Evolutionary conservation across 352 stramenopile genomes (phyloP).

Genomic region (Phytophthora capsici): DNA sequence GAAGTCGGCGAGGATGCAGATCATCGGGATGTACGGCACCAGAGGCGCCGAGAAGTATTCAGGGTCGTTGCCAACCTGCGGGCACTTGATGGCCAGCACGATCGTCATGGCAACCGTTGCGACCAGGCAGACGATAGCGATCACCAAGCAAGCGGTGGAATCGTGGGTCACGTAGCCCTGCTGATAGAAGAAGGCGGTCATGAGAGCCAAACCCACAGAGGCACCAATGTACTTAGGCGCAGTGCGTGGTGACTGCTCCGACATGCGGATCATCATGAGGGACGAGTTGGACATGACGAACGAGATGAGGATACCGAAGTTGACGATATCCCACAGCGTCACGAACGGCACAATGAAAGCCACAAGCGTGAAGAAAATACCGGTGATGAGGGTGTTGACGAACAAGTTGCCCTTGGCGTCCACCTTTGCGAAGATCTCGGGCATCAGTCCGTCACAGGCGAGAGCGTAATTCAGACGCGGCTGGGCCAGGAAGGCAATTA

Average conservation of each 20-base stretch:
- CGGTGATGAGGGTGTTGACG: conserved; percentile 54
- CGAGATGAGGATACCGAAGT: conserved; percentile 67
- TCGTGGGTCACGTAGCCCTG: conserved; percentile 45
- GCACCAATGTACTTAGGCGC: conserved; percentile 45
- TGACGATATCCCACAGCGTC: conserved; percentile 72
- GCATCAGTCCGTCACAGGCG: conserved; percentile 90
- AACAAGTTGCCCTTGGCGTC: conserved; percentile 70
- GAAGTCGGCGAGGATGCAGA: conserved; percentile 57
- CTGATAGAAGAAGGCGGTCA: conserved; percentile 52
- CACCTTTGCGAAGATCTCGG: conserved; percentile 80
- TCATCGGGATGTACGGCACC: conserved; percentile 49
- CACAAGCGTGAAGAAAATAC: conserved; percentile 54
- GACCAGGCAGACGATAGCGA: conserved; percentile 45
- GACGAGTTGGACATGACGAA: conserved; percentile 76
- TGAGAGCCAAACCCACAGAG: conserved; percentile 25
- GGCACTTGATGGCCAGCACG: conserved; percentile 47
- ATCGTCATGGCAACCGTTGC: conserved; percentile 33
- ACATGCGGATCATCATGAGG: conserved; percentile 58
- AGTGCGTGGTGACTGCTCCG: conserved; percentile 36
- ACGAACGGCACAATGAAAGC: conserved; percentile 63
- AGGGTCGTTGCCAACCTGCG: conserved; percentile 37
- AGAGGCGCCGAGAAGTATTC: conserved; percentile 48
- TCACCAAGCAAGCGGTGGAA: conserved; percentile 30
- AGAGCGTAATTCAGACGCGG: conserved; percentile 90
- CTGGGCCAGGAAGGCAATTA: conserved; percentile 91